phyloP scores from a whole-genome alignment of 306 rosid species.

The Pterocarpus santalinus region DNA sequence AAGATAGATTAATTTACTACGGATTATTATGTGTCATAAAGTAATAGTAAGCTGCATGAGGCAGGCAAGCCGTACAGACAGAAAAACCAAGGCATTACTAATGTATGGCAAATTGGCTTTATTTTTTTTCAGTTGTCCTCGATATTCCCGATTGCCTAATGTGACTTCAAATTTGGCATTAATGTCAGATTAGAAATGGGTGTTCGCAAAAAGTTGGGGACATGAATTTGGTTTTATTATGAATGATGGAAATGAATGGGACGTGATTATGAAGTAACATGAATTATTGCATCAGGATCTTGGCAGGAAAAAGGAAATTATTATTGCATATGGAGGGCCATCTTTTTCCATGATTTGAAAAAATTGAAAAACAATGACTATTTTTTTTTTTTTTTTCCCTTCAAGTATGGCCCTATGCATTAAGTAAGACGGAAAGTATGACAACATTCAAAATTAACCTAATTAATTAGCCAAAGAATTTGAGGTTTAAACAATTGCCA shows the following conservation, averaged over 20 bases:
- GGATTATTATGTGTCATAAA: not conserved
- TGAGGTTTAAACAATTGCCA: constrained; percentile 41
- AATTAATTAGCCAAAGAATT: constrained; percentile 44
- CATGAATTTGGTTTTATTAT: constrained; percentile 45
- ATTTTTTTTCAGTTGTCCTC: constrained; percentile 12
- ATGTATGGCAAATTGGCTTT: constrained; percentile 38
- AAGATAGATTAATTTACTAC: constrained; percentile 4
- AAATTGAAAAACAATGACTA: constrained; percentile 3
- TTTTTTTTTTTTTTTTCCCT: not conserved
- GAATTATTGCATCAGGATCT: constrained; percentile 47
- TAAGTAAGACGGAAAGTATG: constrained; percentile 44
- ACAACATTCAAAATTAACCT: constrained; percentile 39
- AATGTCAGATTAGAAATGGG: constrained; percentile 37
- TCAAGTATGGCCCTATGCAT: constrained; percentile 39
- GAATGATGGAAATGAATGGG: constrained; percentile 51
- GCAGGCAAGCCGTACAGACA: constrained; percentile 66
- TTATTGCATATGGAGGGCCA: constrained; percentile 51
- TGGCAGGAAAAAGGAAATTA: constrained; percentile 39
- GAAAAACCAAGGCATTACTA: constrained; percentile 46
- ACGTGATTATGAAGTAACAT: constrained; percentile 55
- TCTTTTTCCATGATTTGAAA: constrained; percentile 46
- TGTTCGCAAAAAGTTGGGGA: constrained; percentile 27
- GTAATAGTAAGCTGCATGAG: constrained; percentile 38
- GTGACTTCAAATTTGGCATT: constrained; percentile 45
- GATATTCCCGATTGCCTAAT: constrained; percentile 46